These are phyloP conservation scores for Glycyrrhiza uralensis DNA, from an alignment of 306 rosid species.

Conservation along the genomic window DNA sequence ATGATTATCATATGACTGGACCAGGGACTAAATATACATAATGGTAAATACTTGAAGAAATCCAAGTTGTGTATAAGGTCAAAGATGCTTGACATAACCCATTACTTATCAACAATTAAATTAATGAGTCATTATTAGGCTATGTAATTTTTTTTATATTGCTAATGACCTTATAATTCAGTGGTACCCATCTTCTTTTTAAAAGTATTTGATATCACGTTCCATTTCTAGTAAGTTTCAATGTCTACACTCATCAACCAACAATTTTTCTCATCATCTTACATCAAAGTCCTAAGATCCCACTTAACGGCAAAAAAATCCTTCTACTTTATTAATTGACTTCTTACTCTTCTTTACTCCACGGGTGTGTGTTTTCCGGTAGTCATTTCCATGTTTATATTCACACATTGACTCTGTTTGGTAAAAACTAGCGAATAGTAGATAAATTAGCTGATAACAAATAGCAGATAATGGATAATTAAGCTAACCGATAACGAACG, in stretches of 20 bases:
- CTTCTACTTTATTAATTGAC: not conserved
- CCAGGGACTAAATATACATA: not conserved
- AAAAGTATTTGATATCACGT: conserved; percentile 21
- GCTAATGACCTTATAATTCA: conserved; percentile 1
- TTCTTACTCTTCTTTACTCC: not conserved
- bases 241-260: conserved; percentile 5
- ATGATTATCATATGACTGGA: conserved; percentile 24
- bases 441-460: too few relatives aligned
- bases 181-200: not conserved
- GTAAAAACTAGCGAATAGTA: too few relatives aligned
- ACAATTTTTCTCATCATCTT: not conserved
- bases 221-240: conserved; percentile 27
- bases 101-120: not conserved
- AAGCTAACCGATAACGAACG: too few relatives aligned
- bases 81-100: conserved; percentile 34
- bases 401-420: too few relatives aligned
- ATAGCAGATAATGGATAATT: too few relatives aligned
- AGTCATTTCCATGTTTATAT: too few relatives aligned
- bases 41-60: not conserved
- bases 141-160: not conserved
- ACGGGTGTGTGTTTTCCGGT: not conserved
- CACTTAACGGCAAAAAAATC: not conserved
- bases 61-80: conserved; percentile 25
- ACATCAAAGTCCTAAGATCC: conserved; percentile 13
- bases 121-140: not conserved